Base-by-base conservation (phyloP, 2,329 filamentous ascomycete genomes). In the Chrysoporthe cubensis region DNA sequence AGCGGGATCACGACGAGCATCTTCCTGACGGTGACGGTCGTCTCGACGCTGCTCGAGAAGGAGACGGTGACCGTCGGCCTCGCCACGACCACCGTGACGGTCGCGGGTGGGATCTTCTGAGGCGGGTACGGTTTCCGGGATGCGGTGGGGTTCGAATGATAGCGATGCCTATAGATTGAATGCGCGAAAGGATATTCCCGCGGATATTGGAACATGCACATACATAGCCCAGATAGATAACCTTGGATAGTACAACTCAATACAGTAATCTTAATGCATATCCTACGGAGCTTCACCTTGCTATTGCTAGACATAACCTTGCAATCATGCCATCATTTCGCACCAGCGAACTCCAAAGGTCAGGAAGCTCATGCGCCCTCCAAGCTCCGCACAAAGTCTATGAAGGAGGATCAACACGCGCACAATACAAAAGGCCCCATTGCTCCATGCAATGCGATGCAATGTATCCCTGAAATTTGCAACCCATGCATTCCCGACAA, bases 11-110 rank as follows among this genome's bases (percentile, higher is more conserved):
- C 62, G 14, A 69, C 68, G 44, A 69, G 65, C 40, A 66, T 69
- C 21, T 69, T 65, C n/a, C 18, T 69, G 46, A 69, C 68, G 8
- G 68, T 69, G 26, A 69, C 65, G 44, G 60, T 65, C 18, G 52
- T 69, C 37, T 67, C 65, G 57, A 69, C 65, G n/a, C 43, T 65
- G 13, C 26, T 65, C 4, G 40, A 58, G 52, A 44, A 42, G 52
- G 62, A 65, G 52, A 62, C 65, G n/a, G 50, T 62, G 21, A 57
- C 59, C 21, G 60, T 62, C 6, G 57, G 44, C 6, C 14, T 54
- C 7, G 52, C 18, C 32, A 66, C 65, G 3, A 62, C 65, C 13
- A 69, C 68, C n/a, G 62, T 65, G 57, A 60, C n/a, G 44, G 68
- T 58, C 26, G 58, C 58, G 42, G 58, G 42, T 6, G 58, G 57